Evolutionary conservation across 768 basidiomycete genomes (phyloP).

Genomic region (Amanita rimosa): DNA sequence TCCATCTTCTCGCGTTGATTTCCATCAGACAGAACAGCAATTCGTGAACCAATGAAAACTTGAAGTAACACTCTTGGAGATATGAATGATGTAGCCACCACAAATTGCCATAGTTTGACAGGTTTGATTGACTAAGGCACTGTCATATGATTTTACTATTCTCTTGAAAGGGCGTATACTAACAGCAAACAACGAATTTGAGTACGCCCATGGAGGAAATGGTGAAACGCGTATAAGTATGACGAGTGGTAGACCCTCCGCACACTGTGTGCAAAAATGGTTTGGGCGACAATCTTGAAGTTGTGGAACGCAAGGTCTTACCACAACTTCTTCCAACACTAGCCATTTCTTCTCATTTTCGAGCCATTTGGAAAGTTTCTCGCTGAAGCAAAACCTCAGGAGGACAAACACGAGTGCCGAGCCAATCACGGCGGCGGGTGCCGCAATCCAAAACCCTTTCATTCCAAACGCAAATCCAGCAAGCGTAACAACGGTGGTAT

Average conservation of each 20-base stretch:
- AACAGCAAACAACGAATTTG: slow-evolving; percentile 72
- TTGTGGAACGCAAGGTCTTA: slow-evolving; percentile 27
- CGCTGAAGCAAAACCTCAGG: slow-evolving; percentile 47
- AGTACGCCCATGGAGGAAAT: slow-evolving; percentile 82
- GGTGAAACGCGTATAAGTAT: slow-evolving; percentile 74
- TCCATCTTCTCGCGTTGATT: slow-evolving; percentile 69
- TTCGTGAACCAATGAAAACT: slow-evolving; percentile 68
- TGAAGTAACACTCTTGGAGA: slow-evolving; percentile 65
- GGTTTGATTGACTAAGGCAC: slow-evolving; percentile 52
- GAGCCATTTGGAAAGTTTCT: slow-evolving; percentile 48
- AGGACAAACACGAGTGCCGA: slow-evolving; percentile 50
- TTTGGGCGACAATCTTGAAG: background rate
- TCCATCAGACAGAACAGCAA: slow-evolving; percentile 68
- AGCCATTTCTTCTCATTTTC: slow-evolving; percentile 61
- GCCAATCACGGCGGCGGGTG: slow-evolving; percentile 48
- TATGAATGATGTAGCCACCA: slow-evolving; percentile 57
- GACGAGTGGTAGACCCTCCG: slow-evolving; percentile 73
- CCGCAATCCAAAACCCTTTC: slow-evolving; percentile 60
- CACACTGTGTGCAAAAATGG: slow-evolving; percentile 12
- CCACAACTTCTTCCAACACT: slow-evolving; percentile 66
- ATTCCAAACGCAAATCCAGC: slow-evolving; percentile 82
- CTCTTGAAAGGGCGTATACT: slow-evolving; percentile 16
- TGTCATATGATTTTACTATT: background rate
- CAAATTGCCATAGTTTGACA: slow-evolving; percentile 67
- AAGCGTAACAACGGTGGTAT: slow-evolving; percentile 53